Evolutionary conservation across 2,329 filamentous ascomycete genomes (phyloP).

Genomic region (Malbranchea zuffiana): DNA sequence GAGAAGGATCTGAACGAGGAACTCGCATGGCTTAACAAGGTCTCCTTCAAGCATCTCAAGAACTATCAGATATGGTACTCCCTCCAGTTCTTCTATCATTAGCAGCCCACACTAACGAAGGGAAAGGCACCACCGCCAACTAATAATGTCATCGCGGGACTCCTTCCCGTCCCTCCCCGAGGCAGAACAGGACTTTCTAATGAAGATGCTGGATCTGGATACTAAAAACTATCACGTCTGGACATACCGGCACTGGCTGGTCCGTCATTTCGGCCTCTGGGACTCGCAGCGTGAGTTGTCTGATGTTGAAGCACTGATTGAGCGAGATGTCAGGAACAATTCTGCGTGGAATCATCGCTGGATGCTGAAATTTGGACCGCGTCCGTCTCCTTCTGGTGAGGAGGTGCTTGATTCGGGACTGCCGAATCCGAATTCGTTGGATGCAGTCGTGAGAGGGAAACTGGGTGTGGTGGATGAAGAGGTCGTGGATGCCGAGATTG

Average conservation of each 20-base stretch:
- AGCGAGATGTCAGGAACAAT: constrained; percentile 83
- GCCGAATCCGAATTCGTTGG: constrained; percentile 20
- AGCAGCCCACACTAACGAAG: constrained; percentile 26
- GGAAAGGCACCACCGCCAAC: constrained; percentile 50
- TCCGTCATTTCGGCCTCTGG: constrained; percentile 53
- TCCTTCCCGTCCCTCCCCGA: constrained; percentile 46
- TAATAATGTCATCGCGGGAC: constrained; percentile 38
- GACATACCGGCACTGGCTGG: constrained; percentile 77
- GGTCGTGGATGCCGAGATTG: constrained; percentile 62
- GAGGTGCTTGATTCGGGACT: constrained; percentile 31
- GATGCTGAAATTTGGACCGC: constrained; percentile 71
- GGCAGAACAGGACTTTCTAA: constrained; percentile 65
- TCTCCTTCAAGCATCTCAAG: constrained; percentile 76
- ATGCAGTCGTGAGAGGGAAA: constrained; percentile 22
- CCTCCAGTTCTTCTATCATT: neutral
- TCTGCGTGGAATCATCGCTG: constrained; percentile 96
- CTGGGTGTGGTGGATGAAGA: constrained; percentile 45
- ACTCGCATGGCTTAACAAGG: constrained; percentile 72
- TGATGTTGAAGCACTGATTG: constrained; percentile 61
- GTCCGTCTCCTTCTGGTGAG: constrained; percentile 20
- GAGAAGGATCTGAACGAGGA: constrained; percentile 57
- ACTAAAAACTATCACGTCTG: constrained; percentile 98
- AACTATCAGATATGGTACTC: constrained; percentile 92
- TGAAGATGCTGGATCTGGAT: constrained; percentile 69
- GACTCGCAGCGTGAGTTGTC: constrained; percentile 51